phyloP scores from a whole-genome alignment of 2,329 filamentous ascomycete species.

The Colletotrichum sp. region DNA sequence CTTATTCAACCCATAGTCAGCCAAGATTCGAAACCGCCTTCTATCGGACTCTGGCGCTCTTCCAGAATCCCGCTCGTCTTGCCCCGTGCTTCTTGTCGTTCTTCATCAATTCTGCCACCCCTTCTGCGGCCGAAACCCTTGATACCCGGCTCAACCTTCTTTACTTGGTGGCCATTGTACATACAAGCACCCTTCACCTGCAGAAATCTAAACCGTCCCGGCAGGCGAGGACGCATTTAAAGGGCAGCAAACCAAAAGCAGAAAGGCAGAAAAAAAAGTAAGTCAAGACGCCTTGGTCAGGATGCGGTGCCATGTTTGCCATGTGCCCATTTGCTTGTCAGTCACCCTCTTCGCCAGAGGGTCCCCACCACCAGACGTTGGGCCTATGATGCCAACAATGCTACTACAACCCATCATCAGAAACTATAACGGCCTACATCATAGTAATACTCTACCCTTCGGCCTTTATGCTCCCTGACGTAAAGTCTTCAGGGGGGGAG shows the following conservation, averaged over 20 bases:
- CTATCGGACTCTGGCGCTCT: background rate
- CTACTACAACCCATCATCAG: background rate
- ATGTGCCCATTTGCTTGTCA: background rate
- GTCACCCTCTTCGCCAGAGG: background rate
- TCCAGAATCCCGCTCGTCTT: conserved; percentile 4
- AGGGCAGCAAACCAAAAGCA: background rate
- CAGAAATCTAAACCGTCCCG: background rate
- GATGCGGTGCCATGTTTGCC: background rate
- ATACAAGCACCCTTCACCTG: background rate
- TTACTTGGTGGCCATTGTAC: background rate
- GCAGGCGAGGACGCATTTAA: background rate
- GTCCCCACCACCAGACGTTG: background rate
- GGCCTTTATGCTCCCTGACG: background rate
- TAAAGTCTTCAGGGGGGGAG: background rate
- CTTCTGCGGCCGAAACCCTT: background rate
- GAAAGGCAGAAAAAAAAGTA: background rate
- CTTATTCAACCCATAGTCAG: conserved; percentile 17
- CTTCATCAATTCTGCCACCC: background rate
- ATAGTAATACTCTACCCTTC: background rate
- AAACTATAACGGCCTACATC: background rate
- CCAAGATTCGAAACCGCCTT: conserved; percentile 20
- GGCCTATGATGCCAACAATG: background rate
- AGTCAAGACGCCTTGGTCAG: background rate
- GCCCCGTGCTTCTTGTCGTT: background rate
- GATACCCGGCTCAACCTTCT: background rate